These are phyloP conservation scores for Hansenula anomala DNA, from an alignment of 1,139 yeast species.

Conservation along the genomic window DNA sequence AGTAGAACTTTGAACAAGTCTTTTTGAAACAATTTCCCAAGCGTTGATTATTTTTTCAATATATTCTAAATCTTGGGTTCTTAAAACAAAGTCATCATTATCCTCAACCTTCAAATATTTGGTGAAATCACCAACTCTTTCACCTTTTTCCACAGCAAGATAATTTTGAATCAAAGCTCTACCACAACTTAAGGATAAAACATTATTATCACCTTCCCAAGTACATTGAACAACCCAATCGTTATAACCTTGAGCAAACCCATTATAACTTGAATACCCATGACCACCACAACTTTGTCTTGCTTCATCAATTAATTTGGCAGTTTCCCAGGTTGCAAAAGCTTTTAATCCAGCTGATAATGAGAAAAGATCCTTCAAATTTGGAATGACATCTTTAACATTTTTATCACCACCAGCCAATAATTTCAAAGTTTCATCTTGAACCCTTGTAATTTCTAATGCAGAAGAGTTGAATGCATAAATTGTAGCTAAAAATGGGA, in stretches of 20 bases:
- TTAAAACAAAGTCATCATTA: slow-evolving; percentile 19
- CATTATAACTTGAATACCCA: slow-evolving; percentile 85
- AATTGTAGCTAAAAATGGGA: slow-evolving; percentile 70
- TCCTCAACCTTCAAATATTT: slow-evolving; percentile 27
- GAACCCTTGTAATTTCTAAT: slow-evolving; percentile 31
- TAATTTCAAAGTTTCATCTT: slow-evolving; percentile 51
- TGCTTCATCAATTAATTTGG: slow-evolving; percentile 73
- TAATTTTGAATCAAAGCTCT: slow-evolving; percentile 53
- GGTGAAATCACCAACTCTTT: slow-evolving; percentile 17
- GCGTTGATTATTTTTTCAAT: slow-evolving; percentile 29
- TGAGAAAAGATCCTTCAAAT: slow-evolving; percentile 72
- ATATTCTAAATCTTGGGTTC: slow-evolving; percentile 25
- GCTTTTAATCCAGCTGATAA: slow-evolving; percentile 88
- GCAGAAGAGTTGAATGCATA: slow-evolving; percentile 57
- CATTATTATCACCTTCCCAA: slow-evolving; percentile 96
- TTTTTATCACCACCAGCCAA: slow-evolving; percentile 47
- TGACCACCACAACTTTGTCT: slow-evolving; percentile 96
- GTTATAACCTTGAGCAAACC: slow-evolving; percentile 79
- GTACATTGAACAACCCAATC: slow-evolving; percentile 97
- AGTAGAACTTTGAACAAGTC: slow-evolving; percentile 31
- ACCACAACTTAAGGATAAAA: slow-evolving; percentile 81
- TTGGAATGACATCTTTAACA: slow-evolving; percentile 39
- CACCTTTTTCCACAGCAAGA: slow-evolving; percentile 21
- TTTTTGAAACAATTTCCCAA: slow-evolving; percentile 36
- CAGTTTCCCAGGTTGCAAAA: slow-evolving; percentile 82